These are phyloP conservation scores for Ephemerocybe angulata DNA, from an alignment of 768 basidiomycete genomes.

Conservation along the genomic window DNA sequence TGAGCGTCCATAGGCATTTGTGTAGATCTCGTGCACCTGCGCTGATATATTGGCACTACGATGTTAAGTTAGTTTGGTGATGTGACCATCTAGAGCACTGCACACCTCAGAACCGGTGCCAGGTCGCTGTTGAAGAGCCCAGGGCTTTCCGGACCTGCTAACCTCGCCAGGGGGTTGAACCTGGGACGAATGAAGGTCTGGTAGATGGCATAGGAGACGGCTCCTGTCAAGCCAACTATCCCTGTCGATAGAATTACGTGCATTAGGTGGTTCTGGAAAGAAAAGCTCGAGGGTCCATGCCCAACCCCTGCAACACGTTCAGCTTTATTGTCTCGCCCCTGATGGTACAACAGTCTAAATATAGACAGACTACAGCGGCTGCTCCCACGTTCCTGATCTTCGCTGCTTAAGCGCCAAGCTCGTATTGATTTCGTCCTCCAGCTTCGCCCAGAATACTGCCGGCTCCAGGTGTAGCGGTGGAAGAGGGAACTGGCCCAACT, in stretches of 20 bases:
- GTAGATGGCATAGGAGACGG: constrained; percentile 26
- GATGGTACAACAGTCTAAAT: too few relatives aligned
- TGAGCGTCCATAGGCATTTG: constrained; percentile 61
- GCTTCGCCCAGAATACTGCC: constrained; percentile 13
- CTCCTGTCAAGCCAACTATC: constrained; percentile 5
- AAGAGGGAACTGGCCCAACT: constrained; percentile 45
- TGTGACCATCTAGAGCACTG: background rate
- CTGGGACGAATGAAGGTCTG: constrained; percentile 28
- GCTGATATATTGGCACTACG: constrained; percentile 53
- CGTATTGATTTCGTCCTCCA: constrained; percentile 15
- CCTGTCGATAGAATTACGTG: constrained; percentile 7
- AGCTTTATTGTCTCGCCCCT: constrained; percentile 8
- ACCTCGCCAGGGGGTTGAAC: constrained; percentile 45
- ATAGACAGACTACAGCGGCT: too few relatives aligned
- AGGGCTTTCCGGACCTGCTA: constrained; percentile 56
- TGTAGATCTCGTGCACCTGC: constrained; percentile 48
- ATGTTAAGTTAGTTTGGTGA: background rate
- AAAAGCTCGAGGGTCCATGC: background rate
- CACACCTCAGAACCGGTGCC: constrained; percentile 52
- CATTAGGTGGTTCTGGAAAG: constrained; percentile 14
- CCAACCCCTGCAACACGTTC: background rate
- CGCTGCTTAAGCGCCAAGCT: background rate
- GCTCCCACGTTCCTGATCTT: background rate
- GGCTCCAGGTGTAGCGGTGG: constrained; percentile 31
- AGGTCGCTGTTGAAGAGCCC: constrained; percentile 52